Evolutionary conservation across 768 basidiomycete genomes (phyloP), one percentile per base, ranked within the genome.

Genomic region (Tulasnella calospora): DNA sequence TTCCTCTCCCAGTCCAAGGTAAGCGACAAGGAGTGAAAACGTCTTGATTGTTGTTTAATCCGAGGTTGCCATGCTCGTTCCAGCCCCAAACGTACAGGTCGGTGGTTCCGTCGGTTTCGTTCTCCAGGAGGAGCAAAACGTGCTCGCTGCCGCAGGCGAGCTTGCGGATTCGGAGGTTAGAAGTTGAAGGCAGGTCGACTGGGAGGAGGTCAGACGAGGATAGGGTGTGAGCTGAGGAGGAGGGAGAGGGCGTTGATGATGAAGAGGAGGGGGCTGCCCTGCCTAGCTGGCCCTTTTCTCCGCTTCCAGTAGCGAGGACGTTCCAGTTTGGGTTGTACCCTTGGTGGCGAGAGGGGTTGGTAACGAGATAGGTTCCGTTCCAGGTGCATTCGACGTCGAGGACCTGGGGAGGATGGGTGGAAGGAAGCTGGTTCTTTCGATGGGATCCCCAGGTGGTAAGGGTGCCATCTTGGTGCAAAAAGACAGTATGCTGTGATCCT

Each of bases 51-150:
- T 87, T 85, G 0, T 90, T 92, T 33, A 89, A 82, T 0, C 94
- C 95, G 36, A 98, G 86, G 83, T 98, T 99, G 9, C 97, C 97
- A 83, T 98, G 97, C 83, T 99, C 97, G 83, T 98, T 99, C 96
- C 97, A 99, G 0, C 97, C 97, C 94, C 96, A 98, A 0, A 90
- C 93, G 89, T 90, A 93, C 0, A 96, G 88, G 80, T 89, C 88
- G 0, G 81, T 79, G 73, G 79, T 77, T 1, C 17, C 30, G 5
- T 33, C 57, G 38, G 36, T 69, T 6, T 38, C 73, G 12, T 74
- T 76, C 38, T 69, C 57, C 0, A 83, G 73, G 3, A 83, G 47
- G 21, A 84, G 81, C 12, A 98, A 84, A 3, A 94, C 88, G 84
- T 98, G 96, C 83, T 98, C 96, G 81, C 93, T 94, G 27, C 96